phyloP scores from a whole-genome alignment of 257 asterid species.

The Catharanthus roseus region DNA sequence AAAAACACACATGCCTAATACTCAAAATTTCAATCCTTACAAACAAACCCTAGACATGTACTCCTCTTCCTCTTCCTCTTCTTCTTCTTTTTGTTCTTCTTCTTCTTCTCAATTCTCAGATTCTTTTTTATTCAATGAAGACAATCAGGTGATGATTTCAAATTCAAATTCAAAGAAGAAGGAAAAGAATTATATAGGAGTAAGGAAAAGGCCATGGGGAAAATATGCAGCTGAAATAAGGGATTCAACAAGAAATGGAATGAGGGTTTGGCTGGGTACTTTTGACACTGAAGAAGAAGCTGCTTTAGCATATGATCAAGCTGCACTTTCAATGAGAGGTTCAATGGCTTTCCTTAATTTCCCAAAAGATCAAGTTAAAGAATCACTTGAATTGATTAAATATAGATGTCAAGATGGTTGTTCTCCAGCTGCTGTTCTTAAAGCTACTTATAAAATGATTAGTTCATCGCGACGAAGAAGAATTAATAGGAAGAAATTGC shows the following conservation, averaged over 20 bases:
- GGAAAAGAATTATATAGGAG: constrained; percentile 31
- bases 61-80: not conserved
- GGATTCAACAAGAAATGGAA: constrained; percentile 45
- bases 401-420: constrained; percentile 27
- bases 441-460: constrained; percentile 29
- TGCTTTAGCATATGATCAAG: constrained; percentile 54
- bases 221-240: constrained; percentile 47
- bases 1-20: constrained; percentile 3
- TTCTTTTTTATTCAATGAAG: not conserved
- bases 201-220: constrained; percentile 48
- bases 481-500: constrained; percentile 3
- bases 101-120: not conserved
- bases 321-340: constrained; percentile 45
- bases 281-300: constrained; percentile 38
- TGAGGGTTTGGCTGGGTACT: constrained; percentile 52
- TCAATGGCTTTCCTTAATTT: constrained; percentile 32
- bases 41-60: not conserved
- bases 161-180: too few relatives aligned
- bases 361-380: constrained; percentile 24
- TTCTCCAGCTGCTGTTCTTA: constrained; percentile 34
- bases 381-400: constrained; percentile 32
- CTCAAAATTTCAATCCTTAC: not conserved
- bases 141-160: too few relatives aligned
- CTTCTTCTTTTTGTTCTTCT: not conserved
- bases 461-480: constrained; percentile 13